Conservation (phyloP, 805 yeast genomes). For the Teunomyces lycoperdinae region DNA sequence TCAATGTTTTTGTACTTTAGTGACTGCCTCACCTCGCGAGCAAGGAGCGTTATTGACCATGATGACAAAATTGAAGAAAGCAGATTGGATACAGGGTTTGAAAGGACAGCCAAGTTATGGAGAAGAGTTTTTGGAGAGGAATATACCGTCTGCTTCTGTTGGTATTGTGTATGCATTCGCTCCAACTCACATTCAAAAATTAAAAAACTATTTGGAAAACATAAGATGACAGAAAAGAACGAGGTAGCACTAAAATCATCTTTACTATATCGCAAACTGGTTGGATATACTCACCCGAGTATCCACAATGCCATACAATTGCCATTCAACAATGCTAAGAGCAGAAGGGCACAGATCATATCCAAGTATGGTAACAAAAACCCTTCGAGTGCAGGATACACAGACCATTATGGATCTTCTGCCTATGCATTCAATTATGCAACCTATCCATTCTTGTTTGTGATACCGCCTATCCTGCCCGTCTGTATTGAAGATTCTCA, state of each 20-base stretch:
- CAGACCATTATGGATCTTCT: not conserved
- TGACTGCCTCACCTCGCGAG: constrained; percentile 7
- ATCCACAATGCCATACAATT: constrained; percentile 12
- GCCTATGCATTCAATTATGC: constrained; percentile 1
- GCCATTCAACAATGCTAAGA: constrained; percentile 6
- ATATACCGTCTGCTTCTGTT: constrained; percentile 21
- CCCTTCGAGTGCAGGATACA: not conserved
- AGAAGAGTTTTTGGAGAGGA: constrained; percentile 12
- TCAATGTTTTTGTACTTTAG: constrained; percentile 13
- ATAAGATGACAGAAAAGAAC: not conserved
- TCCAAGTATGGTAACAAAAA: constrained; percentile 5
- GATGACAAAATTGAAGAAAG: constrained; percentile 24
- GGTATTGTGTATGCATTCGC: constrained; percentile 10
- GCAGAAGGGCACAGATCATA: not conserved
- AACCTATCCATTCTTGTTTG: constrained; percentile 8
- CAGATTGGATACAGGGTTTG: constrained; percentile 14
- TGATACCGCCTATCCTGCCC: constrained; percentile 9
- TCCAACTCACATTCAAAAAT: constrained; percentile 6
- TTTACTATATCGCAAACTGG: constrained; percentile 4
- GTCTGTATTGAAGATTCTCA: constrained; percentile 1
- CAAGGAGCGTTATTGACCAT: constrained; percentile 18
- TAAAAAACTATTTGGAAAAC: constrained; percentile 4
- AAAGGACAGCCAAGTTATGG: constrained; percentile 16
- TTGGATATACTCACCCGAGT: constrained; percentile 14
- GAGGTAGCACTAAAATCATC: not conserved